phyloP scores from a whole-genome alignment of 352 stramenopile species.

The Phytophthora agathidicida region DNA sequence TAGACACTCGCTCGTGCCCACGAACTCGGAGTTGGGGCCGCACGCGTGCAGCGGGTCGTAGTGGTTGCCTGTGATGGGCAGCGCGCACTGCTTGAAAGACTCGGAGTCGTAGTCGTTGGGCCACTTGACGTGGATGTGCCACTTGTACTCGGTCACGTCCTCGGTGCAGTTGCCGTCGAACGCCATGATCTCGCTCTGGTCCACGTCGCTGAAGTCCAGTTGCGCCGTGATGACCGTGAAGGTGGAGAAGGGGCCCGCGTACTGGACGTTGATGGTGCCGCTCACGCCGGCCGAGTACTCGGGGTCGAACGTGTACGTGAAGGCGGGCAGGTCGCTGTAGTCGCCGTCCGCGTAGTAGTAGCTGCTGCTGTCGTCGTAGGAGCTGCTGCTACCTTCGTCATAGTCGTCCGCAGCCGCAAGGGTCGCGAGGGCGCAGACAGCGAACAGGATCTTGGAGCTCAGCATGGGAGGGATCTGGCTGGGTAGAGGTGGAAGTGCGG shows the following conservation, averaged over 20 bases:
- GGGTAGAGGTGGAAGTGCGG: not conserved
- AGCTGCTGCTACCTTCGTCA: conserved; percentile 6
- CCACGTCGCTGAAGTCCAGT: conserved; percentile 54
- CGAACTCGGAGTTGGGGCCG: conserved; percentile 58
- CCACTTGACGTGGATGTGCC: conserved; percentile 69
- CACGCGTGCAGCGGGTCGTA: conserved; percentile 65
- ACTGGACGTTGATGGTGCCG: conserved; percentile 48
- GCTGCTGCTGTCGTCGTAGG: conserved; percentile 2
- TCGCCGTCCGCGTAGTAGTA: conserved; percentile 7
- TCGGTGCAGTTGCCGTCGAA: conserved; percentile 51
- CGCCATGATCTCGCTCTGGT: conserved; percentile 32
- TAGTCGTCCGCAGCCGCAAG: conserved; percentile 10
- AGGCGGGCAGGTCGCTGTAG: conserved; percentile 22
- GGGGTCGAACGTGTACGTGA: conserved; percentile 53
- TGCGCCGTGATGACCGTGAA: conserved; percentile 46
- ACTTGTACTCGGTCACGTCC: conserved; percentile 47
- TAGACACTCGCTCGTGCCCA: conserved; percentile 41
- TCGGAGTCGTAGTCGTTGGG: conserved; percentile 30
- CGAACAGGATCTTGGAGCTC: conserved; percentile 29
- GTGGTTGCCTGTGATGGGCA: conserved; percentile 52
- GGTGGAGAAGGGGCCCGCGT: conserved; percentile 35
- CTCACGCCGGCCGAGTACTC: conserved; percentile 43
- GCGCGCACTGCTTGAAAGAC: conserved; percentile 46
- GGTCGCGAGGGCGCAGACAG: conserved; percentile 16
- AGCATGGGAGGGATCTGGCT: conserved; percentile 14